Base-by-base conservation (phyloP, 805 yeast genomes). In the Sugiyamaella smithiae region DNA sequence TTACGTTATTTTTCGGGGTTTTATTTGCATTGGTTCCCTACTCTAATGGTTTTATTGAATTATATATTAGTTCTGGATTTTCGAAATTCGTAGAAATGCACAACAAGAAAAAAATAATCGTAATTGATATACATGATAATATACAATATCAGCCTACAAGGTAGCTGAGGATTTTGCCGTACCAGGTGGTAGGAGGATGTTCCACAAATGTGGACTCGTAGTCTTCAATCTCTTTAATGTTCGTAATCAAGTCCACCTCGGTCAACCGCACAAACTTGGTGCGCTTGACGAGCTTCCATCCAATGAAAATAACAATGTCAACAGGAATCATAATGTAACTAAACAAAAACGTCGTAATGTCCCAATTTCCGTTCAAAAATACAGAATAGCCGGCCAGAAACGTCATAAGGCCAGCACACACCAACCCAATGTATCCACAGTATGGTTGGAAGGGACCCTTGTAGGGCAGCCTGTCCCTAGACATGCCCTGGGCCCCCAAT, bases 371-470 rank as follows among this genome's bases (percentile, higher is more conserved):
- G 2, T 37, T 23, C 25, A 50, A 31, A 67, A 87, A 87, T 1
- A 79, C 77, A 1, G 75, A 65, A 64, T 76, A 87, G 32, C 95
- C 95, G 67, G 88, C 90, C 53, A 87, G 72, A 52, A 86, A 72
- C 23, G 78, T 76, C 61, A 88, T 76, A 24, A 84, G 54, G 11
- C 73, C 64, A 54, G 83, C 72, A 55, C 77, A 71, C 46, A 73
- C 66, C 3, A 78, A 67, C 2, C 88, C 78, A 58, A 84, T 83
- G 66, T 79, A 81, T 1, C 90, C 86, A 51, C 71, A 66, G 54
- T 63, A 76, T 2, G 95, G 93, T 81, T 82, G 84, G 48, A 74
- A 72, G n/a, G 61, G 62, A 6, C 93, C 90, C 65, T 82, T 84
- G 73, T 75, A 88, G 7, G 95, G 93, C 49, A 87, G 72, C 8